These are phyloP conservation scores for Colletotrichum theobromicola DNA, from an alignment of 2,329 filamentous ascomycete genomes.

Conservation along the genomic window DNA sequence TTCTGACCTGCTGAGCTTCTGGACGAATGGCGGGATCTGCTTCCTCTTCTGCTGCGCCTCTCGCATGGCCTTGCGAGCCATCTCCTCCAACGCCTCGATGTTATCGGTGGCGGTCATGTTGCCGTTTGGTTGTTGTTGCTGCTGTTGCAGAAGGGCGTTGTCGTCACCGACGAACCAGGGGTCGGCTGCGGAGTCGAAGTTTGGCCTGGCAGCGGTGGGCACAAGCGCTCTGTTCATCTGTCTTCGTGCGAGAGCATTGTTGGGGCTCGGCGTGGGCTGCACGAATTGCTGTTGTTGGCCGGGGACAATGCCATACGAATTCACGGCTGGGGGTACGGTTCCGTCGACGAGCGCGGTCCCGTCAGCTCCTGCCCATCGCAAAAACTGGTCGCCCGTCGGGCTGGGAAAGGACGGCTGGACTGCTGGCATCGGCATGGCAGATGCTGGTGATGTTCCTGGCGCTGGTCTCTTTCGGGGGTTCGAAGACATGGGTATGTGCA, in stretches of 20 bases:
- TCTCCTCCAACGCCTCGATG: slow-evolving; percentile 79
- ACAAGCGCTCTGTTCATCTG: slow-evolving; percentile 57
- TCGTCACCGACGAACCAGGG: slow-evolving; percentile 50
- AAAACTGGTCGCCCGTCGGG: slow-evolving; percentile 51
- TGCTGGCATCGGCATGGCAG: slow-evolving; percentile 59
- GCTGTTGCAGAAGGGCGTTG: slow-evolving; percentile 37
- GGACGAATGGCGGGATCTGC: slow-evolving; percentile 96
- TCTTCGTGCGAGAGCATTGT: slow-evolving; percentile 56
- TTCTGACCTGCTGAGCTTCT: slow-evolving; percentile 94
- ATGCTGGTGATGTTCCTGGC: slow-evolving; percentile 72
- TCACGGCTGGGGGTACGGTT: slow-evolving; percentile 33
- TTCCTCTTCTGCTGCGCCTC: slow-evolving; percentile 91
- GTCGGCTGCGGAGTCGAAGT: slow-evolving; percentile 45
- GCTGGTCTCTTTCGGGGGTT: slow-evolving; percentile 75
- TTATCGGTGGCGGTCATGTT: slow-evolving; percentile 66
- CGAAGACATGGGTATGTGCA: slow-evolving; percentile 46
- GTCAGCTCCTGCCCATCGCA: slow-evolving; percentile 50
- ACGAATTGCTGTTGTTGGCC: slow-evolving; percentile 38
- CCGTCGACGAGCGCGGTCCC: slow-evolving; percentile 41
- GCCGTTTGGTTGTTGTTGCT: slow-evolving; percentile 15
- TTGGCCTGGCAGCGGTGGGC: slow-evolving; percentile 41
- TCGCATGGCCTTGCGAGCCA: slow-evolving; percentile 80
- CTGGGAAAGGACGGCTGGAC: slow-evolving; percentile 52
- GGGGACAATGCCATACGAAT: slow-evolving; percentile 44
- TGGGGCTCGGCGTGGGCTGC: slow-evolving; percentile 21